Evolutionary conservation across 306 rosid species (phyloP).

Genomic region (Cicer yamashitae): DNA sequence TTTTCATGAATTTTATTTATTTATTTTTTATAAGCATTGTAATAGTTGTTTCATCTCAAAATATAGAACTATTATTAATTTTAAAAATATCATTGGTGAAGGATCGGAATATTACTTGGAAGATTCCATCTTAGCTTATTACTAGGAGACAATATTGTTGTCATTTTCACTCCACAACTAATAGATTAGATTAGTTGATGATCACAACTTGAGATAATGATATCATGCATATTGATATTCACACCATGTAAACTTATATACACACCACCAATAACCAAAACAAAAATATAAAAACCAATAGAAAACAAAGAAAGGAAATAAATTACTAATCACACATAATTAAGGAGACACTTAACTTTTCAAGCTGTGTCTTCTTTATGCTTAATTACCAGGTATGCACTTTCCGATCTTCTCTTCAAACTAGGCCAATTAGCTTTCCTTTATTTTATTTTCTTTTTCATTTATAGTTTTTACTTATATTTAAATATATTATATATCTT

Average conservation of each 20-base stretch:
- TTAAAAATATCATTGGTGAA: background rate
- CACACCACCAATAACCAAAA: background rate
- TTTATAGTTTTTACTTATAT: background rate
- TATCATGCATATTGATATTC: background rate
- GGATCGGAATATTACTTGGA: constrained; percentile 6
- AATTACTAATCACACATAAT: background rate
- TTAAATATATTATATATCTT: background rate
- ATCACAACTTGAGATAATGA: constrained; percentile 1
- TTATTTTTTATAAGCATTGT: background rate
- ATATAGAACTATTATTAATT: background rate
- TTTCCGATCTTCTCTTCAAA: background rate
- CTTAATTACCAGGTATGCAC: background rate
- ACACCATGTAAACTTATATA: background rate
- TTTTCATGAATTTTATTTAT: too few relatives aligned
- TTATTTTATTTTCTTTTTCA: background rate
- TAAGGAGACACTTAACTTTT: background rate
- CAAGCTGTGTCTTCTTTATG: background rate
- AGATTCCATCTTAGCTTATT: constrained; percentile 5
- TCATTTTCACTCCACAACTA: constrained; percentile 22
- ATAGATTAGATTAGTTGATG: background rate
- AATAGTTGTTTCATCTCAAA: constrained; percentile 1
- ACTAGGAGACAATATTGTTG: constrained; percentile 9
- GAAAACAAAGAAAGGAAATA: background rate
- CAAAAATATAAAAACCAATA: constrained; percentile 4
- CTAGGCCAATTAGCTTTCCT: background rate